Evolutionary conservation across 2,329 filamentous ascomycete genomes (phyloP).

Genomic region (Ilyonectria sp.): DNA sequence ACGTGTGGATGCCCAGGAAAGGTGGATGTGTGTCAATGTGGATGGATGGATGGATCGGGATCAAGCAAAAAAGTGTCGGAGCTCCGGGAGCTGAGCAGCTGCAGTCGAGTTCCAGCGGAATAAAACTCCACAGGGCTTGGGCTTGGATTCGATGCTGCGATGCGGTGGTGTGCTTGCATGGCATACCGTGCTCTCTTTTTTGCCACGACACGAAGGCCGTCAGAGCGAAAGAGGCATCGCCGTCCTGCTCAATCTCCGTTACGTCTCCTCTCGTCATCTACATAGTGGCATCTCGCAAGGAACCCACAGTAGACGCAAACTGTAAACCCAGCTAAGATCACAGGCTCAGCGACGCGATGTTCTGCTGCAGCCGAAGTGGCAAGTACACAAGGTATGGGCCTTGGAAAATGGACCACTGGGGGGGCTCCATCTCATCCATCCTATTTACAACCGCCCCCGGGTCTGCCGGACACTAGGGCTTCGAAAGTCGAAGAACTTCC

Average conservation of each 20-base stretch:
- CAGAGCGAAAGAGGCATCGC: constrained; percentile 4
- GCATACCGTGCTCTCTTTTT: constrained; percentile 18
- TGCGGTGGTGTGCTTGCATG: constrained; percentile 6
- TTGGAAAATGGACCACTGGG: background rate
- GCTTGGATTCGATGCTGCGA: background rate
- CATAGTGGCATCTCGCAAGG: background rate
- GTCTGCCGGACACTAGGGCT: background rate
- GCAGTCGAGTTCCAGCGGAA: constrained; percentile 4
- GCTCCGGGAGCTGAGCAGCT: constrained; percentile 15
- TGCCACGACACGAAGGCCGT: constrained; percentile 4
- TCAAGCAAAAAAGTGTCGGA: constrained; percentile 16
- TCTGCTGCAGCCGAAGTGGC: constrained; percentile 32
- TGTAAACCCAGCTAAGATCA: constrained; percentile 19
- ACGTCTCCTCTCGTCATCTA: background rate
- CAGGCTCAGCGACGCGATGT: constrained; percentile 19
- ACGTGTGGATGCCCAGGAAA: constrained; percentile 20
- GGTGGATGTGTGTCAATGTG: background rate
- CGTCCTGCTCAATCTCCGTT: constrained; percentile 1
- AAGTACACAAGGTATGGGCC: constrained; percentile 28
- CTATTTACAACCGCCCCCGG: background rate
- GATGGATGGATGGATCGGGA: constrained; percentile 16
- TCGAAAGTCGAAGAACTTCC: background rate
- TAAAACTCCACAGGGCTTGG: background rate
- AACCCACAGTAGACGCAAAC: background rate
- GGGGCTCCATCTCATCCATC: background rate